Evolutionary conservation across 2,329 filamentous ascomycete genomes (phyloP).

Genomic region (Thielaviopsis musarum): DNA sequence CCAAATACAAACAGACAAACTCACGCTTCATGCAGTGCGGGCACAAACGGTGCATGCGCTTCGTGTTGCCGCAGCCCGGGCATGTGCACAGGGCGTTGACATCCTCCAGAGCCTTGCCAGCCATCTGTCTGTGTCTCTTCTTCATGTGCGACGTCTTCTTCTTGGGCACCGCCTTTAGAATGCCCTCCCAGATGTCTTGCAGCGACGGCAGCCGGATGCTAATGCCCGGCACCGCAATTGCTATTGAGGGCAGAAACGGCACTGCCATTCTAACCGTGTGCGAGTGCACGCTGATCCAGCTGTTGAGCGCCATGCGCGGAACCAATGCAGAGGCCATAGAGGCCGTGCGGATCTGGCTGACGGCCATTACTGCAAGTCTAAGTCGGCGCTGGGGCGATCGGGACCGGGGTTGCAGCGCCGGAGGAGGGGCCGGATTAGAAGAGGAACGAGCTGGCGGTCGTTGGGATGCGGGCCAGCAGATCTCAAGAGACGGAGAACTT

Average conservation of each 20-base stretch:
- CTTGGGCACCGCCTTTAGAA: conserved; percentile 87
- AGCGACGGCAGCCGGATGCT: conserved; percentile 40
- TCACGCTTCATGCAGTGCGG: conserved; percentile 71
- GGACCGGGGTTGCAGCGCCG: not conserved
- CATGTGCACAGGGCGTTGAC: conserved; percentile 76
- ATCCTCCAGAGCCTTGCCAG: conserved; percentile 87
- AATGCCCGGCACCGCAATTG: conserved; percentile 43
- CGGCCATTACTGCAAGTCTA: not conserved
- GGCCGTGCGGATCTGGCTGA: conserved; percentile 5
- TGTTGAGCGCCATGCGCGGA: conserved; percentile 1
- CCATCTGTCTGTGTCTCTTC: conserved; percentile 84
- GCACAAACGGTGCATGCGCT: conserved; percentile 80
- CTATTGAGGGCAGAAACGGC: conserved; percentile 34
- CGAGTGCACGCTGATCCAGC: conserved; percentile 2
- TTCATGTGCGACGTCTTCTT: conserved; percentile 98
- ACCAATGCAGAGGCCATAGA: conserved; percentile 3
- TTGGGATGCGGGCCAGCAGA: not conserved
- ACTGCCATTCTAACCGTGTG: conserved; percentile 13
- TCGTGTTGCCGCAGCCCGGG: conserved; percentile 71
- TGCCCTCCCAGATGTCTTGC: conserved; percentile 77
- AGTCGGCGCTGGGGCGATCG: too few species aligned
- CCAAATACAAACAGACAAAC: conserved; percentile 18
- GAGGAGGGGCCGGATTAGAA: not conserved
- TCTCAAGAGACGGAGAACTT: not conserved
- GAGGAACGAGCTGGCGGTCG: not conserved